These are phyloP conservation scores for Colletotrichum sp. DNA, from an alignment of 2,329 filamentous ascomycete species.

Conservation along the genomic window DNA sequence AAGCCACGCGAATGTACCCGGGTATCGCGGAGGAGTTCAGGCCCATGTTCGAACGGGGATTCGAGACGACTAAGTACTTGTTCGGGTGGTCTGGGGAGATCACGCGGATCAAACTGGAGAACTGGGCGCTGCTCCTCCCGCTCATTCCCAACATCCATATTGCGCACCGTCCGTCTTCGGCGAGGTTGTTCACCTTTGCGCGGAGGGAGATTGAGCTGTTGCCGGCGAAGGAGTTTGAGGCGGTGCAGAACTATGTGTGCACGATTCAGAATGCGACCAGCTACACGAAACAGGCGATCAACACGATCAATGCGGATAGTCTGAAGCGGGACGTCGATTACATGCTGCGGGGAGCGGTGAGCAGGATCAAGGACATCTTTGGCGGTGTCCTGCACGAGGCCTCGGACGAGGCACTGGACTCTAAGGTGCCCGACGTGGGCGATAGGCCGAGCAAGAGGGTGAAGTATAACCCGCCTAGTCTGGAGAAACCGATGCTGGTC, in stretches of 20 bases:
- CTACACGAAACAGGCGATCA: rapidly evolving
- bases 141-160: not conserved
- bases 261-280: not conserved
- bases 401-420: not conserved
- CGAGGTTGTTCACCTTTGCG: not conserved
- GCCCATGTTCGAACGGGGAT: not conserved
- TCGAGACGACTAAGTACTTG: not conserved
- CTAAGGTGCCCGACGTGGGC: not conserved
- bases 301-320: not conserved
- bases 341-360: not conserved
- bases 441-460: not conserved
- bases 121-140: not conserved
- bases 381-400: not conserved
- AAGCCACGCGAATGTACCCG: not conserved
- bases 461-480: not conserved
- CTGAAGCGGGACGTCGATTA: not conserved
- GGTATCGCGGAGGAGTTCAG: not conserved
- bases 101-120: not conserved
- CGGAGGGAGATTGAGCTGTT: constrained; percentile 6
- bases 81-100: not conserved
- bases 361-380: not conserved
- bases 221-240: not conserved
- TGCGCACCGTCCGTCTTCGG: not conserved
- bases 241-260: not conserved
- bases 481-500: not conserved